A percentile compares a stretch with the other conserved stretches of the same genome.
These are phyloP conservation scores for Apiospora sp. DNA, from an alignment of 2,329 filamentous ascomycete species.

Conservation along the genomic window DNA sequence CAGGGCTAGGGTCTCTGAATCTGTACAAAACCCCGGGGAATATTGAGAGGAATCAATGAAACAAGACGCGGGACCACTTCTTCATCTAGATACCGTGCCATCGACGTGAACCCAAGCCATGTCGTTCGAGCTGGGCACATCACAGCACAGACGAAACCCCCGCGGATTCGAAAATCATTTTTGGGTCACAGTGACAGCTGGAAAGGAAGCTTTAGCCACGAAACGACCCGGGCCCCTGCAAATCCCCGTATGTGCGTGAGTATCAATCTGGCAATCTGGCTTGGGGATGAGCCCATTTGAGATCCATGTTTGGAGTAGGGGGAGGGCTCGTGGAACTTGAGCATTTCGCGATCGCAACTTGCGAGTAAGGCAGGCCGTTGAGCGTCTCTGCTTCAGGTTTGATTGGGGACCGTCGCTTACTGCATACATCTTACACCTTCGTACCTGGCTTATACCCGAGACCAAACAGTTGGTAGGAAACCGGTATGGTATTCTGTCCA, in stretches of 20 bases:
- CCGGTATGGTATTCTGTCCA: background rate
- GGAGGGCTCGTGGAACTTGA: background rate
- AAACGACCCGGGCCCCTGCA: background rate
- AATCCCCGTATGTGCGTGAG: background rate
- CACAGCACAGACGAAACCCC: background rate
- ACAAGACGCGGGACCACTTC: conserved; percentile 2
- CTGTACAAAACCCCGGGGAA: background rate
- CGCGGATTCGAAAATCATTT: background rate
- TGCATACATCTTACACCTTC: background rate
- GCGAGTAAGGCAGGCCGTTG: background rate
- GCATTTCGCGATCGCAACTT: background rate
- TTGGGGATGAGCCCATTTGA: background rate
- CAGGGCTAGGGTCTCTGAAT: background rate
- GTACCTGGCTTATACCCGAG: background rate
- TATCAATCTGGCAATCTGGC: background rate
- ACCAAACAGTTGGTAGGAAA: background rate
- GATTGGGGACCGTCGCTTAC: background rate
- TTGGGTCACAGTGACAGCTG: background rate
- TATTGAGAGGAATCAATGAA: background rate
- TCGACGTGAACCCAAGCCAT: background rate
- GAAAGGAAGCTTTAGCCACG: background rate
- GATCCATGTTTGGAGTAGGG: background rate
- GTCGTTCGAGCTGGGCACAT: background rate
- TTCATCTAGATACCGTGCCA: conserved; percentile 1
- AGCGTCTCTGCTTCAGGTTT: background rate